These are phyloP conservation scores for Fonsecaea erecta DNA, from an alignment of 2,329 filamentous ascomycete species.

Conservation along the genomic window DNA sequence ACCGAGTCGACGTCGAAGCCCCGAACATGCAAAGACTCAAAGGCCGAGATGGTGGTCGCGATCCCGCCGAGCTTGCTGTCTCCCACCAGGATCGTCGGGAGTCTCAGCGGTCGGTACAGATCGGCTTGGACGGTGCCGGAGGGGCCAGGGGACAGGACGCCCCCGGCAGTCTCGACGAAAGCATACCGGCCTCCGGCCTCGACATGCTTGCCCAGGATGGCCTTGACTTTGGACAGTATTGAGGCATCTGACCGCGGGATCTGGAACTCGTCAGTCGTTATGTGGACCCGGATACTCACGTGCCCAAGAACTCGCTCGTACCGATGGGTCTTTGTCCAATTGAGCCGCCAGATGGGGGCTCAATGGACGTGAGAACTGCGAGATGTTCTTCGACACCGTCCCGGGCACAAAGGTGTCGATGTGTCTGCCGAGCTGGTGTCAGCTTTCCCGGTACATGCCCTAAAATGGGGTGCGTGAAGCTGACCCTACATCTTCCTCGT, in stretches of 20 bases:
- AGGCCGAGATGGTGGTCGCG: slow-evolving; percentile 77
- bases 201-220: slow-evolving; percentile 45
- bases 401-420: slow-evolving; percentile 63
- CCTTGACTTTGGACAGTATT: slow-evolving; percentile 57
- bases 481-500: slow-evolving; percentile 73
- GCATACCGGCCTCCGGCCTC: slow-evolving; percentile 47
- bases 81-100: slow-evolving; percentile 74
- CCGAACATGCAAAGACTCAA: slow-evolving; percentile 75
- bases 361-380: slow-evolving; percentile 73
- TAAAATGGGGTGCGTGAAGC: slow-evolving; percentile 6
- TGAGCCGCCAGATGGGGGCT: slow-evolving; percentile 77
- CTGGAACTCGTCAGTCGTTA: slow-evolving; percentile 42
- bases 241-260: slow-evolving; percentile 57
- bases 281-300: background rate
- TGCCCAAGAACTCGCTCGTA: slow-evolving; percentile 1
- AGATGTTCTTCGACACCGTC: slow-evolving; percentile 65
- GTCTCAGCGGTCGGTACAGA: slow-evolving; percentile 72
- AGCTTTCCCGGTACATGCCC: background rate
- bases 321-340: slow-evolving; percentile 30
- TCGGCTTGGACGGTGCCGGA: slow-evolving; percentile 79
- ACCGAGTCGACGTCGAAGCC: slow-evolving; percentile 77
- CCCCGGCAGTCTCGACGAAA: slow-evolving; percentile 80
- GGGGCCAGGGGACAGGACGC: slow-evolving; percentile 77
- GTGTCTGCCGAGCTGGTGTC: slow-evolving; percentile 56
- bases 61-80: slow-evolving; percentile 80